Evolutionary conservation across 108 stramenopile species (phyloP), one percentile per base, ranked within the genome.

Genomic region (Parietichytrium sp.): DNA sequence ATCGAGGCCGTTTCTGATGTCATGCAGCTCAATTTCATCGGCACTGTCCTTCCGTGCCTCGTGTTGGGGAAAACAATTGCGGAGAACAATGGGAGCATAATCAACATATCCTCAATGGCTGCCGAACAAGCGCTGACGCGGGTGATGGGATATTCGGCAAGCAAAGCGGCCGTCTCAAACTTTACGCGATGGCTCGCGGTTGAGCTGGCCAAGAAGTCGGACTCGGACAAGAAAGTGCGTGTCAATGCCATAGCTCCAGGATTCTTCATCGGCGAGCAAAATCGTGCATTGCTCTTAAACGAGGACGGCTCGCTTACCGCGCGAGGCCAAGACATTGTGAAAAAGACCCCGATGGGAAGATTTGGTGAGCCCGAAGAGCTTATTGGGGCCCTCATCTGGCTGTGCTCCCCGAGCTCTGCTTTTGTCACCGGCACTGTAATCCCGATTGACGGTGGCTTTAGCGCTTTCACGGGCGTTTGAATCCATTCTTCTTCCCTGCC

Each of bases 221-320:
- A 50, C 29, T 23, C 49, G 29, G 79, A 50, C 29, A 42, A 72
- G 25, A 25, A 25, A 26, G 23, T 79, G 25, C 79, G 79, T 23
- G 79, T 79, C 25, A 79, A 79, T 50, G 79, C 79, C 15, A 12
- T 79, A 12, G 25, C 48, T 4, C 79, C 79, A 4, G 79, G 79
- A 13, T 79, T 79, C 47, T 79, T 79, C 26, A 16, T 79, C 8
- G 79, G 48, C 12, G 79, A 79, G 79, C 79, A 79, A 33, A 79
- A 79, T 29, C 79, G 79, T 16, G 79, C 79, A 3, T 29, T 79
- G 6, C 79, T 79, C 18, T 51, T 50, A n/a, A 79, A 79, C 79
- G 3, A 29, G 16, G 79, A 79, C 50, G 79, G 79, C 13, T 79
- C 79, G 29, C 31, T 26, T 8, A 51, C 79, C 16, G 26, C 48